Base-by-base conservation (phyloP, 2,329 filamentous ascomycete genomes). In the Raffaelea ambrosiae region DNA sequence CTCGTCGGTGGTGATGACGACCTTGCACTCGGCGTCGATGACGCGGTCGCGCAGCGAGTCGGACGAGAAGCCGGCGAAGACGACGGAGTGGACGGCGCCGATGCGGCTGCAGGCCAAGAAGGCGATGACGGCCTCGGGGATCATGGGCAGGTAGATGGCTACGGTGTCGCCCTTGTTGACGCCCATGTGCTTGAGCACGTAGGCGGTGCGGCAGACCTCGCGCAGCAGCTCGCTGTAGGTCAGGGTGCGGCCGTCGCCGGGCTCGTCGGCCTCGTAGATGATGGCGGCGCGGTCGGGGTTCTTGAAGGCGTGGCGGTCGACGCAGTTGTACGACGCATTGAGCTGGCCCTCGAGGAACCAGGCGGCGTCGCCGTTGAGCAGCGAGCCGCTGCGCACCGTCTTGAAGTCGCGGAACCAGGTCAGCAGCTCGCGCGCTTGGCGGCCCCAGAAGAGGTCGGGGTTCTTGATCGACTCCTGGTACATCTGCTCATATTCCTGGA, bases 231-330 rank as follows among this genome's bases (percentile, higher is more conserved):
- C 90, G 59, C 85, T 80, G 60, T 97, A 98, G 55, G 88, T 93
- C 66, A 98, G 84, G 56, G 77, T 90, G 57, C 91, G 88, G 62
- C 93, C 90, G 63, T 95, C 86, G 47, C 70, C 76, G 39, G 84
- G 80, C 69, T 98, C 93, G 61, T 98, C 93, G 52, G 90, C 91
- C 73, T 98, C 93, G 73, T 97, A 98, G 71, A 97, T 95, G 70
- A 98, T 95, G 65, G 93, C 93, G 43, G 93, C 82, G 70, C 85
- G 88, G 71, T 97, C 73, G 43, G 93, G 93, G 69, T 95, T 83
- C 70, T 90, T 89, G 69, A 94, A 79, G n/a, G 93, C 93, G 67
- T 97, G 91, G 53, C 93, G 87, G 63, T 98, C 93, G 55, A 98
- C 84, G 62, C 89, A 95, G 74, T 98, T 98, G 81, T 89, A 97